These are phyloP conservation scores for Pythium utonaiense DNA, from an alignment of 352 stramenopile species.

Conservation along the genomic window DNA sequence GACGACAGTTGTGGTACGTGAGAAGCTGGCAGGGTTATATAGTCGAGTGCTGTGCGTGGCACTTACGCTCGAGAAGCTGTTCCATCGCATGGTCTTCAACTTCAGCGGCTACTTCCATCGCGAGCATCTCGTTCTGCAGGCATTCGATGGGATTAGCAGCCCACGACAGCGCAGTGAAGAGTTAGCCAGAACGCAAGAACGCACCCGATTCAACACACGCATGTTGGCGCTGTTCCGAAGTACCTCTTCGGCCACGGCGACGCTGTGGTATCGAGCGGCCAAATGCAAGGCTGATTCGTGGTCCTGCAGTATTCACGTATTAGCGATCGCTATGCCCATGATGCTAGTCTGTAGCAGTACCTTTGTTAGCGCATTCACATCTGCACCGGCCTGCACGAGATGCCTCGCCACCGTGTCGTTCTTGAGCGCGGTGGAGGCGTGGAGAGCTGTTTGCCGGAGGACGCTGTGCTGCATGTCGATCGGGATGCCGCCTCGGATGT, in stretches of 20 bases:
- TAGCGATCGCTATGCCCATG: background rate
- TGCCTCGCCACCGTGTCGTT: conserved; percentile 33
- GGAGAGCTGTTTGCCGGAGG: conserved; percentile 47
- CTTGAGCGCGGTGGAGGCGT: conserved; percentile 37
- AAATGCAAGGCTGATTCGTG: conserved; percentile 40
- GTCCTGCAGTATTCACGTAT: conserved; percentile 17
- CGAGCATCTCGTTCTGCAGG: conserved; percentile 32
- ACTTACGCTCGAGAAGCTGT: conserved; percentile 44
- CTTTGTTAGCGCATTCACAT: conserved; percentile 35
- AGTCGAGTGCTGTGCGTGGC: background rate
- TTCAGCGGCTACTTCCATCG: conserved; percentile 43
- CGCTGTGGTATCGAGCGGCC: conserved; percentile 40
- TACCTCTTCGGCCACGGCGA: conserved; percentile 33
- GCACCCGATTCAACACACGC: conserved; percentile 30
- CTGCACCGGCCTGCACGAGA: conserved; percentile 43
- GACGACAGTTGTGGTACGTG: background rate
- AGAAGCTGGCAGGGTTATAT: background rate
- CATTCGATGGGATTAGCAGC: too few relatives aligned
- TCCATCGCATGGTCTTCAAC: conserved; percentile 32
- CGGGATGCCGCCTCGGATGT: conserved; percentile 45
- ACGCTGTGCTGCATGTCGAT: conserved; percentile 57
- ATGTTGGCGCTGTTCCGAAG: conserved; percentile 34
- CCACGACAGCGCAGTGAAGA: too few relatives aligned
- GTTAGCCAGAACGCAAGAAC: too few relatives aligned
- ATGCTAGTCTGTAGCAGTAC: background rate